phyloP scores from a whole-genome alignment of 306 rosid genomes.

The Castanea crenata region DNA sequence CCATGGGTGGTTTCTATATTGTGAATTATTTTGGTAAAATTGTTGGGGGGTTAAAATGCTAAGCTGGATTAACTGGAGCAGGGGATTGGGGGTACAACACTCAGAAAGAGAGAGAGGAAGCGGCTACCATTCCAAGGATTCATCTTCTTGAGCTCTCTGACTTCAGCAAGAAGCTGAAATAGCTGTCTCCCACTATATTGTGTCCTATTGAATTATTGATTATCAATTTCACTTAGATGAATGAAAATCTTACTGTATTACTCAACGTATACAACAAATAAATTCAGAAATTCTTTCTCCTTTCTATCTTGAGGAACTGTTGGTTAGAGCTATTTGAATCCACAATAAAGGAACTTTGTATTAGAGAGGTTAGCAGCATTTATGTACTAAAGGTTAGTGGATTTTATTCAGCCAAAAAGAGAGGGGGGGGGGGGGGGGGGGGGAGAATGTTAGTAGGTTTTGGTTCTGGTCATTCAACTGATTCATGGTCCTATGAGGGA shows the following conservation, averaged over 20 bases:
- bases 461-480: not conserved
- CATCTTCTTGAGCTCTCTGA: conserved; percentile 57
- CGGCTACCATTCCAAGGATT: conserved; percentile 63
- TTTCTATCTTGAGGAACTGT: not conserved
- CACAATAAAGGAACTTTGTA: conserved; percentile 5
- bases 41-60: not conserved
- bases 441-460: not conserved
- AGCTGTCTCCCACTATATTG: conserved; percentile 19
- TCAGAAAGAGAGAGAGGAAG: conserved; percentile 78
- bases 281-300: not conserved
- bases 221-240: conserved; percentile 8
- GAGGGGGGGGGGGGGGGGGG: too few species aligned
- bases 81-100: conserved; percentile 93
- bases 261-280: not conserved
- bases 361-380: conserved; percentile 3
- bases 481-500: not conserved
- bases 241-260: not conserved
- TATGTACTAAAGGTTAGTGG: not conserved
- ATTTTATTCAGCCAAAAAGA: not conserved
- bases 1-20: not conserved
- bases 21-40: conserved; percentile 3
- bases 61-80: conserved; percentile 27
- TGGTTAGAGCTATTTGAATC: not conserved
- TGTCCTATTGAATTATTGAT: conserved; percentile 7
- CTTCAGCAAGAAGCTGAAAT: conserved; percentile 67